Base-by-base conservation (phyloP, 1,139 yeast species). In the Kurtzmaniella quercitrusa region DNA sequence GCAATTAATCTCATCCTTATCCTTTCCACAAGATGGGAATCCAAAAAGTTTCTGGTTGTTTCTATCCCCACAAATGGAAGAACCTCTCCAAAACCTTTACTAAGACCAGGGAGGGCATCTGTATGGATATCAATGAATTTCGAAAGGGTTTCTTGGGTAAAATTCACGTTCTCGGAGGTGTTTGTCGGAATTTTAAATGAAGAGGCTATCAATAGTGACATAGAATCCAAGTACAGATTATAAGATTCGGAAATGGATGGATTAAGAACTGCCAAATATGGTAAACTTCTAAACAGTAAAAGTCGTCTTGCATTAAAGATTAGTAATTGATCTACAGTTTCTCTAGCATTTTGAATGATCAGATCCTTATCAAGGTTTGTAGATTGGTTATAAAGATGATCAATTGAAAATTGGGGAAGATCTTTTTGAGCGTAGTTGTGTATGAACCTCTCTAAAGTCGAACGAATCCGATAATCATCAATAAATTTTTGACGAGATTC, bases 161-260 rank as follows among this genome's bases (percentile, higher is more conserved):
- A 79, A 27, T 56, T 53, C 2, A 62, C 61, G 52, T 85, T 82
- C 42, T 82, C 82, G 46, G 77, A 77, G 6, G 75, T 49, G 1
- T 81, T 75, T 8, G 68, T 65, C 11, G 77, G 70, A 11, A 63
- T 65, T 42, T 59, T 62, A 37, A 62, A 52, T 16, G 66, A 65
- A 2, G 70, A 71, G 14, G 76, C 69, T 41, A 83, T 63, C 50
- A 89, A 63, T 3, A 82, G 73, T 37, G 84, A 75, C 69, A 90
- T 76, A 5, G 95, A 84, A 47, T 79, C 73, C 50, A 87, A 67
- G 62, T 91, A 91, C 40, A 83, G 65, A 53, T 80, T 74, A 66
- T 89, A 88, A 17, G 87, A 84, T 53, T 80, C 81, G n/a, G 94
- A 85, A 43, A 91, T 84, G 54, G 88, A 79, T n/a, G 97, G 96